Percentiles rank a stretch among this genome's conserved stretches.
Conservation (phyloP, 768 basidiomycete species). For the Daedaleopsis nitida region DNA sequence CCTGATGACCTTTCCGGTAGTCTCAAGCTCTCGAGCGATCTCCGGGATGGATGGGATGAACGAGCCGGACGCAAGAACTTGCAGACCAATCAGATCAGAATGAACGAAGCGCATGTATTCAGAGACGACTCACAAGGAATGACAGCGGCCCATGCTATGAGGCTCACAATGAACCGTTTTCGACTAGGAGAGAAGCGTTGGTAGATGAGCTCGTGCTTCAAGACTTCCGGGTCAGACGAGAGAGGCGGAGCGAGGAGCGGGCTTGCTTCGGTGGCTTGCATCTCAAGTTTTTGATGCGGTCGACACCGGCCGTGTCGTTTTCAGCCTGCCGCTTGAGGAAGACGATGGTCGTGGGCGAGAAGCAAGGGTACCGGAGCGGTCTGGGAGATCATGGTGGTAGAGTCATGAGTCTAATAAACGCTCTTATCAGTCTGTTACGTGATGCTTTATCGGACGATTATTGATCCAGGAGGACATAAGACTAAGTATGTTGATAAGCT, state of each 20-base stretch:
- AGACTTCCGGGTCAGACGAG: conserved; percentile 8
- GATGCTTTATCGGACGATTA: no score
- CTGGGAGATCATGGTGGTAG: no score
- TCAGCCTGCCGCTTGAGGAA: not conserved
- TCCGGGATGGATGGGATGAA: conserved; percentile 79
- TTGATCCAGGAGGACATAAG: no score
- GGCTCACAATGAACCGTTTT: conserved; percentile 56
- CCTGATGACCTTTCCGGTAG: conserved; percentile 62
- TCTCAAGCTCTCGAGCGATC: conserved; percentile 63
- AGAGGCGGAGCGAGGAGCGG: conserved; percentile 6
- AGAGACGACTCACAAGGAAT: conserved; percentile 52
- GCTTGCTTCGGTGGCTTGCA: conserved; percentile 14
- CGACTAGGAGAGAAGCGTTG: conserved; percentile 52
- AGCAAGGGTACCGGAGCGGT: no score
- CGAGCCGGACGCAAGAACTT: conserved; percentile 69
- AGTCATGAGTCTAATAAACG: no score
- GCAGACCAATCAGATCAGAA: not conserved
- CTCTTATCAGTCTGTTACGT: no score
- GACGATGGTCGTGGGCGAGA: not conserved
- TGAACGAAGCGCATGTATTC: not conserved
- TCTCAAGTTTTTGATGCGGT: not conserved
- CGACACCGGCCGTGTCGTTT: not conserved
- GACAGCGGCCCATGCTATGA: conserved; percentile 64
- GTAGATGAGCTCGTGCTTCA: conserved; percentile 45
- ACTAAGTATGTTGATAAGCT: no score